phyloP scores from a whole-genome alignment of 1,284 basidiomycete genomes.

The Xerocomus nothofagi region DNA sequence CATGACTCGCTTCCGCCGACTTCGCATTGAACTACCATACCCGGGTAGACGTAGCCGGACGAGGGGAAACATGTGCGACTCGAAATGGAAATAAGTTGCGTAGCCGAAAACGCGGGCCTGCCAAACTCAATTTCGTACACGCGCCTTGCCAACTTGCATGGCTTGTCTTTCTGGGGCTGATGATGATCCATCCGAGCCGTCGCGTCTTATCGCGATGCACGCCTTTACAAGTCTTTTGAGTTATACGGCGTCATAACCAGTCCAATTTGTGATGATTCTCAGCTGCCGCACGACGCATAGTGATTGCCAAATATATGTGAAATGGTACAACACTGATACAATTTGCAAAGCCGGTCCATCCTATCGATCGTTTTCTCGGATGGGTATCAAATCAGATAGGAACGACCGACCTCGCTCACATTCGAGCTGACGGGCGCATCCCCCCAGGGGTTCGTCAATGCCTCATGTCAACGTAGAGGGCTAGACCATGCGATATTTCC shows the following conservation, averaged over 20 bases:
- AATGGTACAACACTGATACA: constrained; percentile 25
- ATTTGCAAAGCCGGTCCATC: constrained; percentile 15
- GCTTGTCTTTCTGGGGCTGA: background rate
- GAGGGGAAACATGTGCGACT: constrained; percentile 4
- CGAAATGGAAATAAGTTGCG: constrained; percentile 12
- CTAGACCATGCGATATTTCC: constrained; percentile 58
- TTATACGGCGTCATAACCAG: constrained; percentile 8
- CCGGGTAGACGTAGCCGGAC: background rate
- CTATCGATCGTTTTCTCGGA: constrained; percentile 18
- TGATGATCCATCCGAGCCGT: constrained; percentile 19
- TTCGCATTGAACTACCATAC: constrained; percentile 17
- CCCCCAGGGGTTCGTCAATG: background rate
- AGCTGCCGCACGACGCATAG: background rate
- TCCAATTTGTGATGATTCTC: background rate
- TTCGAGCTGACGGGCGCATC: background rate
- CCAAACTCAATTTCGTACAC: constrained; percentile 15
- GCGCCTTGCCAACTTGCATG: constrained; percentile 8
- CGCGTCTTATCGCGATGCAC: background rate
- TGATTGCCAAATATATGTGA: constrained; percentile 18
- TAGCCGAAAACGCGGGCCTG: background rate
- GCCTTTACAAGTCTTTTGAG: background rate
- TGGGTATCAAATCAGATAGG: constrained; percentile 33
- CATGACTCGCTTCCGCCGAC: constrained; percentile 8
- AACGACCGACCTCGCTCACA: constrained; percentile 9
- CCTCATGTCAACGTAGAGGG: constrained; percentile 2